phyloP scores from a whole-genome alignment of 2,329 filamentous ascomycete genomes.

The Ceratocystis colombiana region DNA sequence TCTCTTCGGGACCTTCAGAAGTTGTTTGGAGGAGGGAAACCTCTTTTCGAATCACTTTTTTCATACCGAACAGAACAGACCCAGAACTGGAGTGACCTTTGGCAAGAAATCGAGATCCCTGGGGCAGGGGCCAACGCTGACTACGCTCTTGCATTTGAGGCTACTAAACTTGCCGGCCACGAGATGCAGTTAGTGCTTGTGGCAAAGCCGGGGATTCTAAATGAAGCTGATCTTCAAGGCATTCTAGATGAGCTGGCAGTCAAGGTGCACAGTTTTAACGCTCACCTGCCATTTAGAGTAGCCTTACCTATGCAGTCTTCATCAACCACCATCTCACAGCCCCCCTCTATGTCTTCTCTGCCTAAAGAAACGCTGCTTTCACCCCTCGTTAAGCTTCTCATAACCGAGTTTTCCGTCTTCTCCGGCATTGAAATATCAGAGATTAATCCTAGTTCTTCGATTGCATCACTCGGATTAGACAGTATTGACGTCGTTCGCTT shows the following conservation, averaged over 20 bases:
- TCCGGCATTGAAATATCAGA: slow-evolving; percentile 43
- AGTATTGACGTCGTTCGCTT: slow-evolving; percentile 87
- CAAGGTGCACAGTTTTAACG: neutral
- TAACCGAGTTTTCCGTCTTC: slow-evolving; percentile 34
- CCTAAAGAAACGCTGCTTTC: neutral
- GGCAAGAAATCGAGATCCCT: slow-evolving; percentile 43
- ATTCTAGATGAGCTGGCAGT: neutral
- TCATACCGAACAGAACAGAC: slow-evolving; percentile 56
- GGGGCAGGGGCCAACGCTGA: slow-evolving; percentile 42
- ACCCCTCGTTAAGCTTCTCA: neutral
- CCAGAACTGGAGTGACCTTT: slow-evolving; percentile 36
- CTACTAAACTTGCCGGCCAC: slow-evolving; percentile 43
- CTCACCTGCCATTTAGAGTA: neutral
- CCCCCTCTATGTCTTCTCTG: neutral
- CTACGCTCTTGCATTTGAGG: slow-evolving; percentile 70
- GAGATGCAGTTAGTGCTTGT: slow-evolving; percentile 50
- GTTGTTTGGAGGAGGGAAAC: slow-evolving; percentile 53
- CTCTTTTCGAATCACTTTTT: slow-evolving; percentile 71
- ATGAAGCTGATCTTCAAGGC: neutral
- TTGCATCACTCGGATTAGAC: slow-evolving; percentile 78
- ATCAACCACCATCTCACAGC: neutral
- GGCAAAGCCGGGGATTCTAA: slow-evolving; percentile 38
- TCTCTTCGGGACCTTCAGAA: slow-evolving; percentile 70
- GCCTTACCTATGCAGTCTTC: neutral
- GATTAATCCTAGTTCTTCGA: slow-evolving; percentile 50